Conservation (phyloP, 148 eudicot species). For the Agrostemma githago region DNA sequence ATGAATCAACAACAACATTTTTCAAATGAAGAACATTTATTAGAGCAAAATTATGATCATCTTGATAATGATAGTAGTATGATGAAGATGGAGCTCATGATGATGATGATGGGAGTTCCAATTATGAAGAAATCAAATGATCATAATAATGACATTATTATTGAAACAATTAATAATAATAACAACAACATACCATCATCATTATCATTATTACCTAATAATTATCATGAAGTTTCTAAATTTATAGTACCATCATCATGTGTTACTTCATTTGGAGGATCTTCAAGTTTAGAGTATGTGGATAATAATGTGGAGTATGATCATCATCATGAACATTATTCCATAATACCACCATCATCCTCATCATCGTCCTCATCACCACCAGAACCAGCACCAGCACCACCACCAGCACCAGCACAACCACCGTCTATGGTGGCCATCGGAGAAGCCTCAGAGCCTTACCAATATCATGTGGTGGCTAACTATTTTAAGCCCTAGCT, state of each 20-base stretch:
- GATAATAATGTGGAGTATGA: conserved; percentile 16
- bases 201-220: conserved; percentile 17
- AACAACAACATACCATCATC: conserved; percentile 17
- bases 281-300: conserved; percentile 11
- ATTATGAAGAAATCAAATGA: conserved; percentile 17
- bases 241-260: conserved; percentile 3
- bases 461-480: conserved; percentile 23
- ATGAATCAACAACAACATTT: conserved; percentile 1
- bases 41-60: conserved; percentile 7
- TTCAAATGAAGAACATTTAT: not conserved
- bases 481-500: conserved; percentile 28
- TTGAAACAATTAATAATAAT: not conserved
- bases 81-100: conserved; percentile 11
- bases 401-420: conserved; percentile 15
- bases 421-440: not conserved
- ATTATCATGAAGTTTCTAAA: conserved; percentile 14
- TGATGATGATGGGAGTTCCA: conserved; percentile 1
- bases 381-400: too few relatives aligned
- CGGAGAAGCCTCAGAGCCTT: conserved; percentile 2
- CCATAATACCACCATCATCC: conserved; percentile 16
- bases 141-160: too few relatives aligned
- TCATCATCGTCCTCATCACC: conserved; percentile 26
- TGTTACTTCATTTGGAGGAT: conserved; percentile 5
- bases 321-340: conserved; percentile 2
- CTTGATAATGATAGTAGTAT: conserved; percentile 3